Evolutionary conservation across 2,329 filamentous ascomycete species (phyloP).

Genomic region (Hypoxylon sp.): DNA sequence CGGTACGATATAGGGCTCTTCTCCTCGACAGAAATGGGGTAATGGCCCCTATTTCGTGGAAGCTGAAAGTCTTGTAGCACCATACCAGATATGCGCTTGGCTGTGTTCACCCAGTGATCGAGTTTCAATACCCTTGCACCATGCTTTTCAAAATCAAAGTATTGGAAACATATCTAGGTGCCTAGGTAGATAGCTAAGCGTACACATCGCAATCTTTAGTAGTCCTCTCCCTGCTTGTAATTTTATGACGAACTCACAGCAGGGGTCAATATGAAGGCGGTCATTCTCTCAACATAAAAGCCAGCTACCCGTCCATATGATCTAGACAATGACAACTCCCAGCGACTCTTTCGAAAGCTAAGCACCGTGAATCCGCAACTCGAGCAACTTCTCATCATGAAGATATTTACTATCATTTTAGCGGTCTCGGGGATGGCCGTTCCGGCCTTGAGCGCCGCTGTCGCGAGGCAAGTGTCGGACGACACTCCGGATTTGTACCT

Average conservation of each 20-base stretch:
- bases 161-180: not conserved
- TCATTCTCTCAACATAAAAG: not conserved
- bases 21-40: not conserved
- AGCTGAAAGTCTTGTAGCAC: slow-evolving; percentile 4
- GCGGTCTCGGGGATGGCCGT: not conserved
- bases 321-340: not conserved
- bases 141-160: not conserved
- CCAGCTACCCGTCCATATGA: not conserved
- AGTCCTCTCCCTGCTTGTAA: not conserved
- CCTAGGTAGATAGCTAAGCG: not conserved
- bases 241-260: not conserved
- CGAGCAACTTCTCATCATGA: not conserved
- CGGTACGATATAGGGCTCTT: not conserved
- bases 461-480: slow-evolving; percentile 39
- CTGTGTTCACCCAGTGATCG: not conserved
- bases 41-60: not conserved
- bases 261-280: not conserved
- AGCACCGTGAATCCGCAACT: not conserved
- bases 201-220: not conserved
- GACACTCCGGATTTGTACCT: slow-evolving; percentile 46
- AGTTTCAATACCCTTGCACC: not conserved
- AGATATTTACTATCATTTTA: not conserved
- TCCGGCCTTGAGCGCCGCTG: slow-evolving; percentile 1
- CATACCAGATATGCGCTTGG: not conserved
- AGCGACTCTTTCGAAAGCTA: not conserved